Conservation (phyloP, 805 yeast species). For the Schwanniomyces vanrijiae region DNA sequence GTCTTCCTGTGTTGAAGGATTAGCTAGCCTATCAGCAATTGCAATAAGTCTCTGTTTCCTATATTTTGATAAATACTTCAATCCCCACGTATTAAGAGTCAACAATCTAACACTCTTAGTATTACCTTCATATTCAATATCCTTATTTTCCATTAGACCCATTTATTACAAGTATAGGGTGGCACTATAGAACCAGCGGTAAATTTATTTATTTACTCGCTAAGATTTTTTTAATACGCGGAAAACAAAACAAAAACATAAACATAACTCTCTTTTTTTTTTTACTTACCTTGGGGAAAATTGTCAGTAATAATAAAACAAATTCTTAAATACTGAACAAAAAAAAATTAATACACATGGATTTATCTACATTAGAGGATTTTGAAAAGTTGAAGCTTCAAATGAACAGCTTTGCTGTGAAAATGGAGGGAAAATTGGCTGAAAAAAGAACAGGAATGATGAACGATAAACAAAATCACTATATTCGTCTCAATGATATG, state of each 20-base stretch:
- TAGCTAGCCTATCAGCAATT: slow-evolving; percentile 65
- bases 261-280: too few relatives aligned
- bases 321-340: not conserved
- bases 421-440: slow-evolving; percentile 33
- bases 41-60: slow-evolving; percentile 67
- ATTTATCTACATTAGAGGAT: slow-evolving; percentile 19
- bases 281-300: not conserved
- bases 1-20: slow-evolving; percentile 20
- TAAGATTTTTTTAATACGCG: not conserved
- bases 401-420: slow-evolving; percentile 38
- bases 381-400: slow-evolving; percentile 36
- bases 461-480: slow-evolving; percentile 32
- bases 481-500: slow-evolving; percentile 27
- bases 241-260: not conserved
- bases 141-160: not conserved
- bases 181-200: not conserved
- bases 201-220: not conserved
- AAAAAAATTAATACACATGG: slow-evolving; percentile 1
- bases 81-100: slow-evolving; percentile 86
- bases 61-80: slow-evolving; percentile 75
- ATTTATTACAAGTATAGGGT: not conserved
- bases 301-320: not conserved
- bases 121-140: not conserved
- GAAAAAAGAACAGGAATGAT: slow-evolving; percentile 32
- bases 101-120: slow-evolving; percentile 44